Conservation (phyloP, 2,329 filamentous ascomycete genomes). For the Rachicladosporium sp. region DNA sequence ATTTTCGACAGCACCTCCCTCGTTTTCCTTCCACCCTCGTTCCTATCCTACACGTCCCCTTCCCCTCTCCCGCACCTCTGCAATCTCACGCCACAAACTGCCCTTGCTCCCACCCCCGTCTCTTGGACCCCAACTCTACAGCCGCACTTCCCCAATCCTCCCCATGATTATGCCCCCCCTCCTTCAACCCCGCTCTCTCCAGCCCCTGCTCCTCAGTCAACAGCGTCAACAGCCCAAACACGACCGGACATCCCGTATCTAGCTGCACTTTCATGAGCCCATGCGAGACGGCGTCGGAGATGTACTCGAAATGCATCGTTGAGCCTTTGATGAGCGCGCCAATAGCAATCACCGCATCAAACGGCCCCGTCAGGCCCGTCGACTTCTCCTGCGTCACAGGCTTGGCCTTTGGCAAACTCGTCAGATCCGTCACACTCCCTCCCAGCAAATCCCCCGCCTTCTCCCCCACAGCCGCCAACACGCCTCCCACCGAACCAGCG, state of each 20-base stretch:
- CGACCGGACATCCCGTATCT: slow-evolving; percentile 75
- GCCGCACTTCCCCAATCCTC: slow-evolving; percentile 93
- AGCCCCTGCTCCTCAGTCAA: slow-evolving; percentile 78
- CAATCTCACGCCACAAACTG: slow-evolving; percentile 35
- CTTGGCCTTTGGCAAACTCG: slow-evolving; percentile 31
- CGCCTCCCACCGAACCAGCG: slow-evolving; percentile 30
- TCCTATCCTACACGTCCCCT: no score
- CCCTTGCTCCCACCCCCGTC: slow-evolving; percentile 69
- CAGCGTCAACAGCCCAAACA: slow-evolving; percentile 86
- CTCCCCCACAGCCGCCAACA: slow-evolving; percentile 43
- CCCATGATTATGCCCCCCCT: slow-evolving; percentile 72
- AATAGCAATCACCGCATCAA: slow-evolving; percentile 90
- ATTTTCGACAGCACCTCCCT: no score
- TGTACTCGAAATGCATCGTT: slow-evolving; percentile 99
- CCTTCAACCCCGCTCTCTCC: slow-evolving; percentile 62
- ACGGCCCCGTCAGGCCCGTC: slow-evolving; percentile 43
- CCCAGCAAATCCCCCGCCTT: slow-evolving; percentile 63
- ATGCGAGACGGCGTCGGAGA: slow-evolving; percentile 78
- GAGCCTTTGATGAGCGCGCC: slow-evolving; percentile 96
- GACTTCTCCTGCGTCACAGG: slow-evolving; percentile 17
- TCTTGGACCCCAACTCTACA: slow-evolving; percentile 86
- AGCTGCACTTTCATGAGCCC: slow-evolving; percentile 91
- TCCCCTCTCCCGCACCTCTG: no score
- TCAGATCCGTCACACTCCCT: slow-evolving; percentile 52
- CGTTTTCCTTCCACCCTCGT: no score